Conservation (phyloP, 106 monocot genomes). For the Platanthera guangdongensis region DNA sequence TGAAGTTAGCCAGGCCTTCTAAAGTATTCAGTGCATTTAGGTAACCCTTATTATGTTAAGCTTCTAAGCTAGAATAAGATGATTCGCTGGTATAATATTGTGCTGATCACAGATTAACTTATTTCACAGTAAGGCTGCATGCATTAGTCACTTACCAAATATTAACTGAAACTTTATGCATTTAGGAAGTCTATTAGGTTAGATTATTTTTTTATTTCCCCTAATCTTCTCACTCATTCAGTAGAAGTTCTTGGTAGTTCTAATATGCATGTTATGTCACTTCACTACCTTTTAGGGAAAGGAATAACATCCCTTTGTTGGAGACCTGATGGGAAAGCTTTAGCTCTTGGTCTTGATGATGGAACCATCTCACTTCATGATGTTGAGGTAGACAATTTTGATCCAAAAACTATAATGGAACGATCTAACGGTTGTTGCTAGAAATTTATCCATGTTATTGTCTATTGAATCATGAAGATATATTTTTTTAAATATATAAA, state of each 20-base stretch:
- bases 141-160: not conserved
- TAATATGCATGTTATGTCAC: not conserved
- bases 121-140: not conserved
- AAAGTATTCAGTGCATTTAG: not conserved
- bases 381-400: slow-evolving; percentile 60
- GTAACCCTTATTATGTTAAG: not conserved
- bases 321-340: slow-evolving; percentile 91
- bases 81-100: not conserved
- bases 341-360: slow-evolving; percentile 93
- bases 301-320: slow-evolving; percentile 85
- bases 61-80: not conserved
- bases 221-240: not conserved
- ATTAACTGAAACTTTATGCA: not conserved
- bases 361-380: slow-evolving; percentile 80
- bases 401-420: not conserved
- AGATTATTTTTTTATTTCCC: not conserved
- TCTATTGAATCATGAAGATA: not conserved
- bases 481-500: not conserved
- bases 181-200: not conserved
- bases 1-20: not conserved
- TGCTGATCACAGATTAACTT: not conserved
- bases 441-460: not conserved
- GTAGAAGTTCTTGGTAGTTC: not conserved
- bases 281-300: slow-evolving; percentile 38
- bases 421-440: not conserved